Evolutionary conservation across 805 yeast species (phyloP).

Genomic region (Teunomyces barrocoloradensis): DNA sequence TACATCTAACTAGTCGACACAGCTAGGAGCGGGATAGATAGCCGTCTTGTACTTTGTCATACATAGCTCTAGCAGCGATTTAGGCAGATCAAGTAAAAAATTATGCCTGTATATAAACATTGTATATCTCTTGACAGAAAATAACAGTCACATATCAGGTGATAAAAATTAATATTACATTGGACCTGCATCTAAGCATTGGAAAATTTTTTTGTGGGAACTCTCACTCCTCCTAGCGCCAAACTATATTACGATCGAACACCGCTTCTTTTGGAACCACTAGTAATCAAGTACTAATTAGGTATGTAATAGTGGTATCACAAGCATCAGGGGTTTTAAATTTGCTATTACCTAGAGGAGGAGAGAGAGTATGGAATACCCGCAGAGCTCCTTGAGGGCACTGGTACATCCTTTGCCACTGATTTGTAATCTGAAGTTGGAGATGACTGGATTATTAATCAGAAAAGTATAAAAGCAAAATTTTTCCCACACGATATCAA

Average conservation of each 20-base stretch:
- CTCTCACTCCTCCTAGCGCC: background rate
- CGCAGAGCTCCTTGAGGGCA: background rate
- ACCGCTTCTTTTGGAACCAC: constrained; percentile 2
- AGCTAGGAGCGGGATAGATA: too few relatives aligned
- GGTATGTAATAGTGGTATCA: constrained; percentile 5
- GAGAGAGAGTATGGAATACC: background rate
- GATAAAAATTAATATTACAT: background rate
- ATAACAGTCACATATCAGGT: constrained; percentile 3
- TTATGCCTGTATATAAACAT: background rate
- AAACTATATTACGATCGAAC: background rate
- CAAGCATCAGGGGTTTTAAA: background rate
- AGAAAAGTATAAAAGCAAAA: constrained; percentile 3
- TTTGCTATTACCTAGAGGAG: background rate
- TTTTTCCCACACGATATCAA: background rate
- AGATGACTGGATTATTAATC: constrained; percentile 1
- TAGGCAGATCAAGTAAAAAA: too few relatives aligned
- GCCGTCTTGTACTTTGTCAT: too few relatives aligned
- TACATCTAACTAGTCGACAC: too few relatives aligned
- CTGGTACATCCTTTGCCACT: background rate
- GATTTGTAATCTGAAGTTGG: background rate
- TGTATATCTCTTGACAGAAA: background rate
- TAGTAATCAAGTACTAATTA: constrained; percentile 5
- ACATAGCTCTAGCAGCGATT: too few relatives aligned
- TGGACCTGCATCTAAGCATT: background rate
- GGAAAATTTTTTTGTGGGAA: constrained; percentile 1